Base-by-base conservation (phyloP, 768 basidiomycete species). In the Kwoniella heveanensis region DNA sequence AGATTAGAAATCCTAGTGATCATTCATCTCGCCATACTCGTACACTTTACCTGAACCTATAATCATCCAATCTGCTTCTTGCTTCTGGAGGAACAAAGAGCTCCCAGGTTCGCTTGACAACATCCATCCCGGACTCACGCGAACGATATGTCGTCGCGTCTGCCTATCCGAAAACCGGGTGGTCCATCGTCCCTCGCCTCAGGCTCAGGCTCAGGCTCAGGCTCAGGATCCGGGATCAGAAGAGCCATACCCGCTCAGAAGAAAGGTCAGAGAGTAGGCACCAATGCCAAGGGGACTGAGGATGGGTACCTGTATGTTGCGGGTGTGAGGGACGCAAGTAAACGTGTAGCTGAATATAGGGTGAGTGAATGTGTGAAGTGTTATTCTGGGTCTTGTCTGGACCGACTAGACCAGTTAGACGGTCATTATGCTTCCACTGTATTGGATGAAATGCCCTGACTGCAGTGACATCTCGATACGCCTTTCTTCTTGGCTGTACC, bases 231-330 rank as follows among this genome's bases (percentile, higher is more conserved):
- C 3, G 39, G 39, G 8, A 44, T 44, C 9, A 24, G 59, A 7
- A 61, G 53, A 46, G 21, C 58, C 21, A 32, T 29, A 24, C 27
- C 46, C n/a, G 32, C 37, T 21, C 13, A 24, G 27, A 32, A 36
- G 19, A 56, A 64, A 47, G 62, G 62, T 1, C 62, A 64, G 37
- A 50, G 74, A 30, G 65, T 60, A 1, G 74, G 72, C 10, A 69
- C 70, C 7, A 62, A 64, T 30, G 69, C 74, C 0, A 71, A 67
- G 48, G 64, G 56, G 8, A 53, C 66, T 13, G 73, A 75, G 26
- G 68, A 69, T 56, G 74, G 74, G 26, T 76, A 73, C 64, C 54
- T 76, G 27, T 76, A 76, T 50, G 71, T 76, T 17, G 74, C 73
- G 1, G 77, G 77, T 1, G 74, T 78, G 10, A 73, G 66, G 48